Base-by-base conservation (phyloP, 108 stramenopile genomes). In the Nitzschia sp. region DNA sequence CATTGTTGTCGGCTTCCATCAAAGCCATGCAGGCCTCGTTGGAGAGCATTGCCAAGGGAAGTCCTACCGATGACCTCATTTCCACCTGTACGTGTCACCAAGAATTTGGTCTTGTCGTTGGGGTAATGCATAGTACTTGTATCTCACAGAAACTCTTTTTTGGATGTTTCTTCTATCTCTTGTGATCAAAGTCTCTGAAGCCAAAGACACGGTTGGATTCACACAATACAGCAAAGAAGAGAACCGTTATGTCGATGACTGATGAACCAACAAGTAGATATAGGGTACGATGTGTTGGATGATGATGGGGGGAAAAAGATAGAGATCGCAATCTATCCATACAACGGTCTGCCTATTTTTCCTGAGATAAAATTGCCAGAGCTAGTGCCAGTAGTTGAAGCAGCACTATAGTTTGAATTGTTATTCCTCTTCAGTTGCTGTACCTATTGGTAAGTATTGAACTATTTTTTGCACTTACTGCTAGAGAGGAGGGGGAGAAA, bases 191-290 rank as follows among this genome's bases (percentile, higher is more conserved):
- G 65, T 65, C 53, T 66, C 70, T 6, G 84, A 90, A 37, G 84
- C 89, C 7, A 91, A 95, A 60, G 90, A 95, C 75, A 85, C 86
- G n/a, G 90, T 93, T 20, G 92, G 95, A 10, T 92, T 93, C 68
- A 83, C 84, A 6, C 76, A 72, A 38, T 94, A 94, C 80, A 85
- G 80, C 10, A 57, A 70, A 53, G 90, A 94, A 68, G 93, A 94
- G 71, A 66, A 75, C 34, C 73, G 84, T 24, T 94, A 94, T 63
- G 67, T 67, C 34, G 34, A 63, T 39, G 57, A 59, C 19, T 74
- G 44, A 38, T 14, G 22, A 54, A 21, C 22, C 19, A 48, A 34
- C 29, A 34, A 34, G 5, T 5, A 34, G 1, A 3, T 34, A 5
- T 34, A 34, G 29, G 5, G 29, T 3, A 34, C 29, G 5, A 3